A percentile compares a stretch with the other conserved stretches of the same genome.
phyloP scores from a whole-genome alignment of 345 rosid genomes.

The Psidium guajava region DNA sequence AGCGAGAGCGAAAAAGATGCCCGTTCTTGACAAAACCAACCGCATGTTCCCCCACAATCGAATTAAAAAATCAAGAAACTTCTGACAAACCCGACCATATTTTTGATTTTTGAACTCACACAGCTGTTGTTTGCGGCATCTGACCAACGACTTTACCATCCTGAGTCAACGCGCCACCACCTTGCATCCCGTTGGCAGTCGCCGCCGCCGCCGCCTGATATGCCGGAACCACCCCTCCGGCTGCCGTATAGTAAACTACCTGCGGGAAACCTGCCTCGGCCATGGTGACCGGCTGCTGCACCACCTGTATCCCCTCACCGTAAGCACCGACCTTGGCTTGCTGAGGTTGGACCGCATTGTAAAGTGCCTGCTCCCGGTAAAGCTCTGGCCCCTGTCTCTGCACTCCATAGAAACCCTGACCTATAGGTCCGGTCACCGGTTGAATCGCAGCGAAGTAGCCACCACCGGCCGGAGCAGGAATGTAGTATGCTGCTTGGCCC shows the following conservation, averaged over 20 bases:
- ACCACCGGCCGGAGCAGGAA: conserved; percentile 16
- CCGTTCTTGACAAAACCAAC: background rate
- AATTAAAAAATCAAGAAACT: background rate
- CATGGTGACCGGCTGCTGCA: conserved; percentile 10
- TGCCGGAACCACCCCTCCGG: conserved; percentile 11
- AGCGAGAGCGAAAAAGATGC: background rate
- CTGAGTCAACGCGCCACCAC: conserved; percentile 25
- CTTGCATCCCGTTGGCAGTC: conserved; percentile 12
- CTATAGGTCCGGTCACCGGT: conserved; percentile 17
- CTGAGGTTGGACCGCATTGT: conserved; percentile 17
- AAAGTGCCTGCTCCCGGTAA: conserved; percentile 22
- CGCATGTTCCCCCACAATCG: background rate
- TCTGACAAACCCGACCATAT: background rate
- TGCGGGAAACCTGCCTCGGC: conserved; percentile 27
- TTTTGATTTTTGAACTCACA: background rate
- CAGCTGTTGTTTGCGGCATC: background rate
- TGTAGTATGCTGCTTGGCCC: conserved; percentile 32
- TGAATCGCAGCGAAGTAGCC: conserved; percentile 13
- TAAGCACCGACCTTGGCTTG: conserved; percentile 4
- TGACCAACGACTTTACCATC: conserved; percentile 12
- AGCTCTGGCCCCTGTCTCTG: conserved; percentile 28
- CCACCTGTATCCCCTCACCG: conserved; percentile 8
- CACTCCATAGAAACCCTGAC: conserved; percentile 31
- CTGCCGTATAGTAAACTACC: conserved; percentile 28
- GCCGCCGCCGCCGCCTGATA: conserved; percentile 10